Conservation (phyloP, 495 filamentous ascomycete species). For the Hypoxylon fragiforme region DNA sequence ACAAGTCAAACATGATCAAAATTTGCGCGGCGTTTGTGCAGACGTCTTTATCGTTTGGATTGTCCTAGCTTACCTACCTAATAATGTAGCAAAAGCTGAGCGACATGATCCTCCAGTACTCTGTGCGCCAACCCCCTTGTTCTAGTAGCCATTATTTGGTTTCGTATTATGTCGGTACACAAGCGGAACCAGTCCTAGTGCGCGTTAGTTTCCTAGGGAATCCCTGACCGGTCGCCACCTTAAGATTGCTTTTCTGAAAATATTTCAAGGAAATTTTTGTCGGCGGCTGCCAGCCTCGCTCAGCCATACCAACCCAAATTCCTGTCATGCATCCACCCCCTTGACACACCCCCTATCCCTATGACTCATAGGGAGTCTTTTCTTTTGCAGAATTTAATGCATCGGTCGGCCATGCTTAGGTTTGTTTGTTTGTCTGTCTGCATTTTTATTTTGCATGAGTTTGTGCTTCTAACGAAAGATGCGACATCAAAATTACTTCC, state of each 20-base stretch:
- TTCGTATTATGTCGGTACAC: constrained; percentile 34
- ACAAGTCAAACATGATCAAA: background rate
- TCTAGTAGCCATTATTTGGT: constrained; percentile 23
- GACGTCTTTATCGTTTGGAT: background rate
- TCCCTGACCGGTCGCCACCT: constrained; percentile 27
- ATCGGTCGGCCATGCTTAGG: constrained; percentile 18
- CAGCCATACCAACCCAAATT: constrained; percentile 29
- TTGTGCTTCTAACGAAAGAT: background rate
- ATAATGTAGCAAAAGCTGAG: no score
- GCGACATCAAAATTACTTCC: no score
- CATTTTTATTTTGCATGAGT: constrained; percentile 2
- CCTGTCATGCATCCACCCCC: constrained; percentile 23
- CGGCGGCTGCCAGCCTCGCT: constrained; percentile 22
- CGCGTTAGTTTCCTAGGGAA: constrained; percentile 17
- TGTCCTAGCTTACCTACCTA: background rate
- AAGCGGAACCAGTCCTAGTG: constrained; percentile 21
- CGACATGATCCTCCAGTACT: no score
- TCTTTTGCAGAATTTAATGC: constrained; percentile 20
- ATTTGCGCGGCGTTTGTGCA: constrained; percentile 1
- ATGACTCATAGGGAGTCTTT: constrained; percentile 26
- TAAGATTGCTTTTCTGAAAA: constrained; percentile 1
- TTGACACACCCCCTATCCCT: no score
- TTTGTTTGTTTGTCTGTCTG: no score
- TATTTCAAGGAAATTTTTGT: constrained; percentile 16
- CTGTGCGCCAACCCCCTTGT: constrained; percentile 7